Base-by-base conservation (phyloP, 441 rosid species). In the Adansonia rubrostipa region DNA sequence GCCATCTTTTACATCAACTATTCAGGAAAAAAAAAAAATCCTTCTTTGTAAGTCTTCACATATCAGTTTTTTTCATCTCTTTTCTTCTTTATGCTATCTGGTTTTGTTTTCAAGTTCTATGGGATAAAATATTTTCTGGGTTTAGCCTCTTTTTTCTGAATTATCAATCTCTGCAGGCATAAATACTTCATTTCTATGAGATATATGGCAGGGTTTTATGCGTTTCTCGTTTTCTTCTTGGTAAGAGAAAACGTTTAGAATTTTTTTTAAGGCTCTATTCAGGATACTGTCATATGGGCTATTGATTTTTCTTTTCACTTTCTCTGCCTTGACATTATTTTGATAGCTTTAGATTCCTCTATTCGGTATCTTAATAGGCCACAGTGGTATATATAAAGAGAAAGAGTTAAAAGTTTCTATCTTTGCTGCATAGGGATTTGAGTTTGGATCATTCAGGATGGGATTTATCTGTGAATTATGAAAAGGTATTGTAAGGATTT, bases 361-460 rank as follows among this genome's bases (percentile, higher is more conserved):
- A 68, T 57, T 62, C 28, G 79, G 79, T 80, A 82, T 58, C 40
- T 56, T 60, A 10, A 57, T 57, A 0, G 3, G 62, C 22, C 24
- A 57, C 58, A 28, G 64, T 77, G 69, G 19, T 57, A 57, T 78
- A n/a, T 53, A 28, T 57, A 9, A 10, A 50, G 67, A 45, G 80
- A 17, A 73, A 71, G 56, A 19, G 70, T 24, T 44, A 15, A 67
- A 76, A 24, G 74, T 69, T 71, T 9, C 40, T 67, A 9, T 19
- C 64, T 72, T 78, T 58, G 73, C 66, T 40, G 28, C 36, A 3
- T 73, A 47, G 22, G 83, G 42, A 36, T 77, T 67, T 73, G 65
- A 71, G 57, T 78, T 68, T 77, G 82, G 76, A 24, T 65, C 19
- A 17, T 57, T 1, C 71, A 51, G 61, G 66, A 56, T 17, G 19